Conservation (phyloP, 2,329 filamentous ascomycete species). For the Colletotrichum simmondsii region DNA sequence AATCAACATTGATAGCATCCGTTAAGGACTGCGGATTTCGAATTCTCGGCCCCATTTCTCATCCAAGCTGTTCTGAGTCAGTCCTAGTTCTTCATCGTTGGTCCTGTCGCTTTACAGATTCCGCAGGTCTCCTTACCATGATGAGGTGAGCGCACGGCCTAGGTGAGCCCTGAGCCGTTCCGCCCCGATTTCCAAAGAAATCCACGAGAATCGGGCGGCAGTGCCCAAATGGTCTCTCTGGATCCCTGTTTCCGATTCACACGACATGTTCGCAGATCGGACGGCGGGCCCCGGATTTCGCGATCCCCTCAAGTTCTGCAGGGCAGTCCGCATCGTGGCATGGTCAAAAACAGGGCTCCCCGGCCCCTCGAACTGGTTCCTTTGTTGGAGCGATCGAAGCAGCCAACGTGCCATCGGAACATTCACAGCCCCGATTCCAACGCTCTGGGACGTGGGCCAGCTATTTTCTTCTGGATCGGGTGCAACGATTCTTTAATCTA, state of each 20-base stretch:
- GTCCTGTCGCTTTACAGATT: not conserved
- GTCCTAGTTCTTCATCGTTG: not conserved
- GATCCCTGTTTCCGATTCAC: conserved; percentile 26
- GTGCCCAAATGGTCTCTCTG: not conserved
- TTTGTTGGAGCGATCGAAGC: conserved; percentile 28
- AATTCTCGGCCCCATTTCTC: not conserved
- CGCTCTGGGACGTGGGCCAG: conserved; percentile 5
- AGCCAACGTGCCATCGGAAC: conserved; percentile 28
- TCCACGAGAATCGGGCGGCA: not conserved
- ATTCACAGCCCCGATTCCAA: conserved; percentile 26
- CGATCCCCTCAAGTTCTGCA: conserved; percentile 26
- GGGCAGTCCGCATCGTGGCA: conserved; percentile 26
- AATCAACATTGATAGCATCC: not conserved
- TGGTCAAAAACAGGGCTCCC: not conserved
- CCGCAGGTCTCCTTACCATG: not conserved
- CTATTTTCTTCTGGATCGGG: conserved; percentile 18
- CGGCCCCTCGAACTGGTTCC: conserved; percentile 14
- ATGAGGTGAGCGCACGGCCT: not conserved
- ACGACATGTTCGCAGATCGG: conserved; percentile 21
- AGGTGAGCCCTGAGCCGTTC: not conserved
- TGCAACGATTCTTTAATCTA: not conserved
- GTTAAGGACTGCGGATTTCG: not conserved
- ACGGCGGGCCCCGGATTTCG: conserved; percentile 20
- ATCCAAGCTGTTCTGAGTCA: not conserved
- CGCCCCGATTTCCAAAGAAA: not conserved